These are phyloP conservation scores for Canavalia gladiata DNA, from an alignment of 306 rosid genomes.

Conservation along the genomic window DNA sequence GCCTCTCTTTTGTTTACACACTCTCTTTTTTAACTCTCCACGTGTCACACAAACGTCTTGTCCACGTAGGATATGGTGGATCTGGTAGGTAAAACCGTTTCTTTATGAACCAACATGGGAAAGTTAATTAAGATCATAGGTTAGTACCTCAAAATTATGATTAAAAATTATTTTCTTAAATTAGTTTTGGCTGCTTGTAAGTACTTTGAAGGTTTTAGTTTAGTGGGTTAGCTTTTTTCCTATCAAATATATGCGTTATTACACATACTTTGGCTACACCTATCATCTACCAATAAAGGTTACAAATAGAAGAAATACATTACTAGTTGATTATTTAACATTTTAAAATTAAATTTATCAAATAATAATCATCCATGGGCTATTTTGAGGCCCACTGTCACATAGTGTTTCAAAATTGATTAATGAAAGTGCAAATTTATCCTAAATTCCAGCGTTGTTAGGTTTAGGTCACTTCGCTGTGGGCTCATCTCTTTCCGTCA, in stretches of 20 bases:
- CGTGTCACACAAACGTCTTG: conserved; percentile 49
- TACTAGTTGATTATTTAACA: not conserved
- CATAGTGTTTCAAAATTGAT: conserved; percentile 43
- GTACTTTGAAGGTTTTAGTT: conserved; percentile 27
- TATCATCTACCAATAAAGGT: not conserved
- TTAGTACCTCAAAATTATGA: conserved; percentile 18
- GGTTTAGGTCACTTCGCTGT: conserved; percentile 70
- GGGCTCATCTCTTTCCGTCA: conserved; percentile 59
- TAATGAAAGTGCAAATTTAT: conserved; percentile 33
- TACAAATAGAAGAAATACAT: not conserved
- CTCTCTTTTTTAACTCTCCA: conserved; percentile 43
- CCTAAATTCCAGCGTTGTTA: conserved; percentile 54
- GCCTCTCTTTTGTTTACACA: conserved; percentile 8
- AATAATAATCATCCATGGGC: conserved; percentile 29
- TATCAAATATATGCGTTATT: not conserved
- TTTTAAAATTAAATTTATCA: conserved; percentile 3
- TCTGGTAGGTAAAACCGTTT: conserved; percentile 69
- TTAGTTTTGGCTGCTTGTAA: conserved; percentile 24
- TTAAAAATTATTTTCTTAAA: not conserved
- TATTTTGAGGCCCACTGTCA: conserved; percentile 56
- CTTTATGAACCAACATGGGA: conserved; percentile 41
- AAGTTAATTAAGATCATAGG: conserved; percentile 43
- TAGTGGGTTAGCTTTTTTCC: not conserved
- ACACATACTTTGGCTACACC: not conserved
- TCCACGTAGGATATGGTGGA: conserved; percentile 58